Evolutionary conservation across 2,329 filamentous ascomycete genomes (phyloP), one percentile per base, ranked within the genome.

Genomic region (Rosellinia necatrix): DNA sequence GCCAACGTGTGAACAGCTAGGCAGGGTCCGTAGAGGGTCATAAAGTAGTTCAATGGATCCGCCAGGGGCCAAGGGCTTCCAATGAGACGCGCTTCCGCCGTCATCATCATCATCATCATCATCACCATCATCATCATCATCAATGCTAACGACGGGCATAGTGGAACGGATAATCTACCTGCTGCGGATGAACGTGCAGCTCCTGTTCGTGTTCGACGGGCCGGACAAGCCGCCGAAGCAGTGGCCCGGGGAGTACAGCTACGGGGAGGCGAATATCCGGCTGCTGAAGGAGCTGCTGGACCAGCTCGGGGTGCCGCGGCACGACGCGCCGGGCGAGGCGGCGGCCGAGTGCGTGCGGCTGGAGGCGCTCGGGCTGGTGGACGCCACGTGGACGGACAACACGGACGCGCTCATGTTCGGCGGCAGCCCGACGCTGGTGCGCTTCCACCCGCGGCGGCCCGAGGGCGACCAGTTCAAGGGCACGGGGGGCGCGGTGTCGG

Each of bases 201-300:
- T 80, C 1, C 61, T 83, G 6, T 82, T 84, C 53, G 76, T 85
- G 3, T 82, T 81, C 58, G 82, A 84, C 53, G 81, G 81, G 1
- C 67, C 71, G 8, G 71, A 77, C 8, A 73, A 76, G 13, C 76
- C 60, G 1, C 38, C 40, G 6, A 64, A 60, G 29, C 22, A 42
- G 9, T 60, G 53, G 17, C 54, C 56, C 1, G 7, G 27, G 1
- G 29, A 40, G 8, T 70, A 53, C 71, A 72, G 1, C 64, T 68
- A 65, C 74, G 77, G 60, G 61, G 70, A 12, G 66, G 67, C 8
- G 60, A 71, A 35, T 46, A 62, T 29, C 64, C 66, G 40, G 59
- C 74, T 78, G 4, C 67, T 75, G 25, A 66, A 75, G 44, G 57
- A 59, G 5, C 46, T 67, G 68, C 69, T 81, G 0, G 64, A 70